A percentile compares a stretch with the other conserved stretches of the same genome.
Conservation (phyloP, 23 red algal species). For the Rhodosorus marinus region DNA sequence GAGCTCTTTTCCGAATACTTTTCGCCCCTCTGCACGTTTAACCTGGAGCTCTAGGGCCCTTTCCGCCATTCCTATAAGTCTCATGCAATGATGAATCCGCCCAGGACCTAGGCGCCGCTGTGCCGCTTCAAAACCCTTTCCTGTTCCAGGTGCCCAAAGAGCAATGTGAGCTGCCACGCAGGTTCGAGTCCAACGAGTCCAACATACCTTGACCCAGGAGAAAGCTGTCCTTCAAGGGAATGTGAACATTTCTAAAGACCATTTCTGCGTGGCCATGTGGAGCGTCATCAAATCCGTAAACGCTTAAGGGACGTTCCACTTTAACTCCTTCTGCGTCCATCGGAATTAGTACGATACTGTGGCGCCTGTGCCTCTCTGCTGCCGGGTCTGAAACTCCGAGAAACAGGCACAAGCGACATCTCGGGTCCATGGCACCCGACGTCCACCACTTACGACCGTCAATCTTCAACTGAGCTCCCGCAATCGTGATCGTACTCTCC, state of each 20-base stretch:
- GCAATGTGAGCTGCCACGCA: no score
- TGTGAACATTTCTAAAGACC: constrained; percentile 23
- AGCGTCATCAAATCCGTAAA: constrained; percentile 83
- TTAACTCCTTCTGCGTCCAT: constrained; percentile 48
- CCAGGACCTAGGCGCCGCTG: constrained; percentile 63
- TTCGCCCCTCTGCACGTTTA: constrained; percentile 12
- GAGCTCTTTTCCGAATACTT: constrained; percentile 23
- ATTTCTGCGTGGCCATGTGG: constrained; percentile 84
- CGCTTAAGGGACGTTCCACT: constrained; percentile 33
- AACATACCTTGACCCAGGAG: no score
- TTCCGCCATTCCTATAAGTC: constrained; percentile 40
- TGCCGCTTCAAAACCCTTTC: constrained; percentile 58
- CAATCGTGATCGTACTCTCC: constrained; percentile 4
- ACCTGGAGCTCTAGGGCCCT: constrained; percentile 24
- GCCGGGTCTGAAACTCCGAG: constrained; percentile 20
- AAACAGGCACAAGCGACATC: constrained; percentile 44
- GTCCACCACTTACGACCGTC: constrained; percentile 88
- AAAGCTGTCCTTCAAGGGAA: constrained; percentile 1
- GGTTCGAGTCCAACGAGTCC: no score
- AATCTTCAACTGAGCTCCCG: constrained; percentile 9
- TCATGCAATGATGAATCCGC: constrained; percentile 79
- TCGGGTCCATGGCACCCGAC: constrained; percentile 52
- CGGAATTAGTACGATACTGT: constrained; percentile 57
- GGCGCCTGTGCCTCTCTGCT: constrained; percentile 11
- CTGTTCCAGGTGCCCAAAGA: no score